Conservation (phyloP, 2,329 filamentous ascomycete species). For the Botrytis deweyae region DNA sequence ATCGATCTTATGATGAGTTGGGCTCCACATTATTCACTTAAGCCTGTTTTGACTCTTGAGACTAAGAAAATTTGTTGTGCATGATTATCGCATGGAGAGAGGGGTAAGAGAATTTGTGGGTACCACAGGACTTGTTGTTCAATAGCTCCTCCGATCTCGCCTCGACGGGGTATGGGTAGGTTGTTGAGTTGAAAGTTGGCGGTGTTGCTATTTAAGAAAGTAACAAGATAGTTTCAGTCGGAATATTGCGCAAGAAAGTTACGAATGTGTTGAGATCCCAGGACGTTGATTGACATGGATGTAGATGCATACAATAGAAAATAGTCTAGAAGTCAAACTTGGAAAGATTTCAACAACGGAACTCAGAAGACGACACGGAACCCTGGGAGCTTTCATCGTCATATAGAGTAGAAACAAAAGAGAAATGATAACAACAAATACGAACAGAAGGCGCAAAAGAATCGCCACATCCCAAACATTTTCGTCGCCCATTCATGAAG, state of each 20-base stretch:
- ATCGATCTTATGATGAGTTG: not conserved
- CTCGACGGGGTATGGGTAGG: too few relatives aligned
- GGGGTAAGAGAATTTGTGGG: not conserved
- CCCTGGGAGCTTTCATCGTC: fast-evolving
- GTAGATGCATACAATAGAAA: not conserved
- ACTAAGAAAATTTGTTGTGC: not conserved
- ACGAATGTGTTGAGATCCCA: not conserved
- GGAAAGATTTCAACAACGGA: not conserved
- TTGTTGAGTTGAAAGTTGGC: not conserved
- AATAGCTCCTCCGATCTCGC: not conserved
- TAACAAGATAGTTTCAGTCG: not conserved
- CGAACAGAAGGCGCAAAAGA: not conserved
- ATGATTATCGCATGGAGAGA: too few relatives aligned
- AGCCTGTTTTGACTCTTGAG: not conserved
- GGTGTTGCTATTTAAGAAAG: not conserved
- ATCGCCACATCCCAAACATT: not conserved
- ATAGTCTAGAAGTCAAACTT: not conserved
- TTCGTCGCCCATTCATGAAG: not conserved
- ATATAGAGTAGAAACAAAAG: fast-evolving
- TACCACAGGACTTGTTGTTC: not conserved
- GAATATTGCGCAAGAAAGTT: not conserved
- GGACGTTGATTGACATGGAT: not conserved
- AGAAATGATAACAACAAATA: not conserved
- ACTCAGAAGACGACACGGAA: not conserved
- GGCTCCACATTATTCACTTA: not conserved